phyloP scores from a whole-genome alignment of 2,329 filamentous ascomycete genomes.

The Hirsutella minnesotensis region DNA sequence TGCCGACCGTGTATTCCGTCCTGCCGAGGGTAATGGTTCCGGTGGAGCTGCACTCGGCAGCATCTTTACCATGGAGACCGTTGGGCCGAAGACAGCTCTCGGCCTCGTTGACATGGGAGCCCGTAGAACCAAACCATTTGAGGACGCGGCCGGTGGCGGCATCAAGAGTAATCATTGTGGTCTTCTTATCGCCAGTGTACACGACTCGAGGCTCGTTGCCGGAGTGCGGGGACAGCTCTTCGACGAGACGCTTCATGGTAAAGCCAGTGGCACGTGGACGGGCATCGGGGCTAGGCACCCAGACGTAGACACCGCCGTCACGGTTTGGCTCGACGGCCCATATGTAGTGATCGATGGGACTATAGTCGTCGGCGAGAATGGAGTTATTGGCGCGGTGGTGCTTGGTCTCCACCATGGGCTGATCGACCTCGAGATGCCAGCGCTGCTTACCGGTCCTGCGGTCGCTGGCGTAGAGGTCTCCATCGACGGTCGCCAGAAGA shows the following conservation, averaged over 20 bases:
- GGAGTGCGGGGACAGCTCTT: constrained; percentile 66
- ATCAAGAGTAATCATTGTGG: constrained; percentile 78
- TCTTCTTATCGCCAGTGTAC: constrained; percentile 87
- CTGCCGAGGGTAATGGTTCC: constrained; percentile 75
- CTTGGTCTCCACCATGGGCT: constrained; percentile 81
- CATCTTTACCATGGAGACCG: constrained; percentile 51
- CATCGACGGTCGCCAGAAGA: constrained; percentile 99
- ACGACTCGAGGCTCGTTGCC: constrained; percentile 66
- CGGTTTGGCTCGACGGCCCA: constrained; percentile 92
- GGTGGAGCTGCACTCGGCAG: constrained; percentile 65
- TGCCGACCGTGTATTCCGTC: constrained; percentile 81
- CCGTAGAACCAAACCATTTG: constrained; percentile 71
- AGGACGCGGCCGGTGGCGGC: constrained; percentile 72
- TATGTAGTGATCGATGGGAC: constrained; percentile 69
- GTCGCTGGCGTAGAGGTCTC: constrained; percentile 85
- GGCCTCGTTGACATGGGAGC: constrained; percentile 54
- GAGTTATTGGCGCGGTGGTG: constrained; percentile 65
- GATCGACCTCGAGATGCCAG: constrained; percentile 76
- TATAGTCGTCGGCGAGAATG: constrained; percentile 43
- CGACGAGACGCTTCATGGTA: constrained; percentile 80
- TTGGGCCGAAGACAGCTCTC: constrained; percentile 66
- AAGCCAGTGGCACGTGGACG: constrained; percentile 55
- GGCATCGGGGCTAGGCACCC: constrained; percentile 51
- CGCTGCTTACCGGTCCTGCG: constrained; percentile 71
- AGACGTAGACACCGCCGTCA: constrained; percentile 79